Conservation (phyloP, 192 early-diverging fungal genomes). For the Backusella mclennaniae region DNA sequence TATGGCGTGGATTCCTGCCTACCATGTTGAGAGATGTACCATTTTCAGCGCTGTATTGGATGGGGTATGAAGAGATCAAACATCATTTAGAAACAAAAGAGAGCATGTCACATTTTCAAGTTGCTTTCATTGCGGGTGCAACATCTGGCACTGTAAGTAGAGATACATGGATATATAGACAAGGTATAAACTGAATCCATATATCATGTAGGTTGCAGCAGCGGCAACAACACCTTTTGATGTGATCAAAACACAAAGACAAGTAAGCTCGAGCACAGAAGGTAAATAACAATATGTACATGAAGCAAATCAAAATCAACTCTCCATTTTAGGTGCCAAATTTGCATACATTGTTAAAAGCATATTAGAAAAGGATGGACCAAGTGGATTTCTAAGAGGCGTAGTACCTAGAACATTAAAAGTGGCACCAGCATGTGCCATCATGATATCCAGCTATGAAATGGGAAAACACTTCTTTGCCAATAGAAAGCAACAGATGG, state of each 20-base stretch:
- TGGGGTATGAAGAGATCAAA: constrained; percentile 80
- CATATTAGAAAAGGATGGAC: constrained; percentile 51
- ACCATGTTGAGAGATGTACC: constrained; percentile 96
- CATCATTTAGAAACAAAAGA: constrained; percentile 30
- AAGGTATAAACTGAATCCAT: neutral
- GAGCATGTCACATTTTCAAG: constrained; percentile 54
- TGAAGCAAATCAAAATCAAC: neutral
- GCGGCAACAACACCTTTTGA: constrained; percentile 92
- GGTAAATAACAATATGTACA: constrained; percentile 20
- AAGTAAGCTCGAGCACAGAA: constrained; percentile 49
- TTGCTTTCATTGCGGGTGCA: constrained; percentile 82
- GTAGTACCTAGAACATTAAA: constrained; percentile 80
- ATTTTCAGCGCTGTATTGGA: constrained; percentile 95
- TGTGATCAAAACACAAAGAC: constrained; percentile 90
- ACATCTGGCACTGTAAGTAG: constrained; percentile 72
- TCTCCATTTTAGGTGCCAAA: neutral
- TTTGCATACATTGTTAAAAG: constrained; percentile 31
- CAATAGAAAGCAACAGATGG: neutral
- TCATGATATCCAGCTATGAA: constrained; percentile 94
- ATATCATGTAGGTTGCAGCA: constrained; percentile 65
- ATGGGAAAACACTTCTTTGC: constrained; percentile 55
- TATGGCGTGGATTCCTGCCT: constrained; percentile 87
- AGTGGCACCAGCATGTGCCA: constrained; percentile 89
- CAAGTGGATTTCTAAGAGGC: constrained; percentile 52
- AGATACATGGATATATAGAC: neutral